These are phyloP conservation scores for Citrullus colocynthis DNA, from an alignment of 306 rosid species.

Conservation along the genomic window DNA sequence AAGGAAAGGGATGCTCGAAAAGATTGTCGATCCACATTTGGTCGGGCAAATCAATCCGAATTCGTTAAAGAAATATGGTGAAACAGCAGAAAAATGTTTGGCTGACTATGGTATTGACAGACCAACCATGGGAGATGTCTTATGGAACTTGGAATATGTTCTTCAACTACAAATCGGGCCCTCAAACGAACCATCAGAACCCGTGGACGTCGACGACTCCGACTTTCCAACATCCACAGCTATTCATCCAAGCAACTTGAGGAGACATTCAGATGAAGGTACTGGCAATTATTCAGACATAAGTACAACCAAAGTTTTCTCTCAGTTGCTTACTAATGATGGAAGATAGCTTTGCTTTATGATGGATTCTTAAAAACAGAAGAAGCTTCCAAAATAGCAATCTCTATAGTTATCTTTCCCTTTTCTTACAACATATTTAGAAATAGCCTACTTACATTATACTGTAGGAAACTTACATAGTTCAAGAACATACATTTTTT, in stretches of 20 bases:
- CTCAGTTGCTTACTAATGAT: slow-evolving; percentile 76
- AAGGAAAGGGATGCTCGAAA: slow-evolving; percentile 61
- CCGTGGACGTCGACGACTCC: not conserved
- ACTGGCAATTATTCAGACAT: slow-evolving; percentile 32
- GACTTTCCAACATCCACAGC: slow-evolving; percentile 13
- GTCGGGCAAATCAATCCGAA: slow-evolving; percentile 47
- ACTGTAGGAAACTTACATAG: not conserved
- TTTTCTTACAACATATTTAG: not conserved
- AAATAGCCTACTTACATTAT: not conserved
- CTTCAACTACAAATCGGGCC: slow-evolving; percentile 75
- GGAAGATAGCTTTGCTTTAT: slow-evolving; percentile 52
- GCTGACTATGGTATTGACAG: slow-evolving; percentile 90
- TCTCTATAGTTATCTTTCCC: not conserved
- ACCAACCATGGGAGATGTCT: slow-evolving; percentile 95
- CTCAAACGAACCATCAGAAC: slow-evolving; percentile 19
- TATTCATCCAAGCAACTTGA: slow-evolving; percentile 19
- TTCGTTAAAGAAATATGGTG: slow-evolving; percentile 76
- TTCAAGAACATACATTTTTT: not conserved
- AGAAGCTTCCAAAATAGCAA: not conserved
- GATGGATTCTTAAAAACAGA: slow-evolving; percentile 12
- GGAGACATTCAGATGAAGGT: slow-evolving; percentile 23
- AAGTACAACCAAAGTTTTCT: slow-evolving; percentile 64
- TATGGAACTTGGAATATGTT: slow-evolving; percentile 88
- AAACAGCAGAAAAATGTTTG: slow-evolving; percentile 93
- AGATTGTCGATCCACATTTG: slow-evolving; percentile 57